Conservation (phyloP, 495 filamentous ascomycete genomes). For the Platismatia glauca region DNA sequence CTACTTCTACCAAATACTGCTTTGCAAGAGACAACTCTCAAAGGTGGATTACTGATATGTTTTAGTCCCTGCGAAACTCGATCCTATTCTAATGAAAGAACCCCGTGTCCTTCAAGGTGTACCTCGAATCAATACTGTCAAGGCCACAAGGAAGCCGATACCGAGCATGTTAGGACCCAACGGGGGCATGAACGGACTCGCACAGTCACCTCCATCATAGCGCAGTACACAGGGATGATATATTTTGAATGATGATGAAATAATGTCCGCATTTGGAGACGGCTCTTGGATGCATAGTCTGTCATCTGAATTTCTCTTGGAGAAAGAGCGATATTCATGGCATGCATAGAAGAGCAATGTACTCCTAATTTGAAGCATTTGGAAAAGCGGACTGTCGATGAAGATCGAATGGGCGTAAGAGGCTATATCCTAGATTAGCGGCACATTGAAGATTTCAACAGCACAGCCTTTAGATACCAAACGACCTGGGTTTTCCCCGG, state of each 20-base stretch:
- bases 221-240: conserved; percentile 9
- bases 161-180: conserved; percentile 51
- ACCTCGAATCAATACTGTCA: conserved; percentile 52
- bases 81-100: conserved; percentile 80
- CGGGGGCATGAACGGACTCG: conserved; percentile 38
- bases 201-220: conserved; percentile 35
- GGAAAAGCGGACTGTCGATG: conserved; percentile 4
- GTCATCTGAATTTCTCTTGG: not conserved
- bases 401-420: not conserved
- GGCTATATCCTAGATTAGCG: conserved; percentile 1
- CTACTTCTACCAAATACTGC: not conserved
- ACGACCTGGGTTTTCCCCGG: not conserved
- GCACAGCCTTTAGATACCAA: not conserved
- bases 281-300: conserved; percentile 15
- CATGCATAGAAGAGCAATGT: not conserved
- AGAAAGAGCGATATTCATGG: not conserved
- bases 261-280: conserved; percentile 9
- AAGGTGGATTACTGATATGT: conserved; percentile 1
- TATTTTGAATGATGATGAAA: conserved; percentile 11
- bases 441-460: not conserved
- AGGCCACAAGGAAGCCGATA: conserved; percentile 57
- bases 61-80: conserved; percentile 72
- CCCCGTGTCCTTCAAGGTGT: conserved; percentile 67
- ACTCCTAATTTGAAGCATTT: conserved; percentile 3
- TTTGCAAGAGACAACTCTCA: not conserved